phyloP scores from a whole-genome alignment of 441 rosid species.

The Populus hybrid region DNA sequence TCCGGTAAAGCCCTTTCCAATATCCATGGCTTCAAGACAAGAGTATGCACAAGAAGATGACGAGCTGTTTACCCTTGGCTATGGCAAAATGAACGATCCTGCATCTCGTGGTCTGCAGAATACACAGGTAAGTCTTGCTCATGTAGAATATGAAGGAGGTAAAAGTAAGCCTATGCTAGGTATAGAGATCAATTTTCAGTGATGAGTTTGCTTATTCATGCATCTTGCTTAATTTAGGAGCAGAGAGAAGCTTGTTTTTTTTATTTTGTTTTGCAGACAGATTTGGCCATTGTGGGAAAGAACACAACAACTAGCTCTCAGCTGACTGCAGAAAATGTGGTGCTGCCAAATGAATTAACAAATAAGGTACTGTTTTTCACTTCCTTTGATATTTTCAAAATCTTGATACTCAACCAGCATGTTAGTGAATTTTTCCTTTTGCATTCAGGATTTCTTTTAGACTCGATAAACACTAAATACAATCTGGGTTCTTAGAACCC shows the following conservation, averaged over 20 bases:
- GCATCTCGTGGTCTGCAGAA: conserved; percentile 41
- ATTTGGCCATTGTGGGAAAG: conserved; percentile 29
- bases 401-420: background rate
- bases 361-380: conserved; percentile 34
- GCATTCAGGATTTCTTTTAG: background rate
- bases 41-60: conserved; percentile 52
- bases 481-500: background rate
- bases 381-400: background rate
- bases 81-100: conserved; percentile 39
- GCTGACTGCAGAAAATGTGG: conserved; percentile 27
- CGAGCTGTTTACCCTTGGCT: conserved; percentile 35
- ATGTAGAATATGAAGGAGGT: conserved; percentile 38
- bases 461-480: background rate
- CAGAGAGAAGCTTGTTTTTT: conserved; percentile 5
- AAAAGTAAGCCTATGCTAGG: conserved; percentile 47
- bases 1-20: conserved; percentile 49
- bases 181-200: conserved; percentile 25
- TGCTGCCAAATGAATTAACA: conserved; percentile 22
- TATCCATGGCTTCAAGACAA: conserved; percentile 50
- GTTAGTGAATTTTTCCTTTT: background rate
- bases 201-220: background rate
- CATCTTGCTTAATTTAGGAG: conserved; percentile 13
- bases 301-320: conserved; percentile 24
- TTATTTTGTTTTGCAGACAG: conserved; percentile 35
- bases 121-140: conserved; percentile 24